Evolutionary conservation across 257 asterid species (phyloP), one percentile per base, ranked within the genome.

Genomic region (Galeopsis tetrahit): DNA sequence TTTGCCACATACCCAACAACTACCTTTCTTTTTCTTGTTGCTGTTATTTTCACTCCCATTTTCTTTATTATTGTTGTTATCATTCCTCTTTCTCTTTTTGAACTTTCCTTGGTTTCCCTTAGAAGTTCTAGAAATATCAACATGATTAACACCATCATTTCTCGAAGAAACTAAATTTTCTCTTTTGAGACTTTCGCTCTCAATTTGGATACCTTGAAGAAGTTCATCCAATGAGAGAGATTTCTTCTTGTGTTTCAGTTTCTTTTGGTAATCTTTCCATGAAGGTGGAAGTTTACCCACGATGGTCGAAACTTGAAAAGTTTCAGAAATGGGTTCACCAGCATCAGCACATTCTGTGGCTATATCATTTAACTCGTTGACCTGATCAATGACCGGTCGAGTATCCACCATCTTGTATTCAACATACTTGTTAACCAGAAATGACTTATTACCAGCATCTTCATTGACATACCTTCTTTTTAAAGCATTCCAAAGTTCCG

Each of bases 391-490:
- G 28, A 21, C 28, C 28, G 28, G 28, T 21, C 28, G 28, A 21
- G 28, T 21, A 21, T 21, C 28, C 28, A 21, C 28, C 28, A 21
- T 21, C 1, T 21, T 21, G 28, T 21, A 21, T 21, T 21, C 28
- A 21, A 21, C 28, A 21, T 21, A 21, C 28, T 21, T 21, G 28
- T 21, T 21, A 21, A 21, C 28, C 0, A 21, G 28, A 21, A 21
- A 21, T 21, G 28, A 21, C 28, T 21, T 21, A 21, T 21, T 13
- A 11, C 55, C 33, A 5, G 33, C 59, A 52, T 52, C 59, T 52
- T 52, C 59, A 52, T 52, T 52, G 10, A 52, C 33, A 13, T 52
- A 52, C 59, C 59, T 52, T 52, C 33, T 52, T 17, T 52, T 52
- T 3, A 52, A 15, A 15, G 10, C 59, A 52, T 52, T 52, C 59